Conservation (phyloP, 371 early-diverging fungal genomes). For the Phascolomyces articulosus region DNA sequence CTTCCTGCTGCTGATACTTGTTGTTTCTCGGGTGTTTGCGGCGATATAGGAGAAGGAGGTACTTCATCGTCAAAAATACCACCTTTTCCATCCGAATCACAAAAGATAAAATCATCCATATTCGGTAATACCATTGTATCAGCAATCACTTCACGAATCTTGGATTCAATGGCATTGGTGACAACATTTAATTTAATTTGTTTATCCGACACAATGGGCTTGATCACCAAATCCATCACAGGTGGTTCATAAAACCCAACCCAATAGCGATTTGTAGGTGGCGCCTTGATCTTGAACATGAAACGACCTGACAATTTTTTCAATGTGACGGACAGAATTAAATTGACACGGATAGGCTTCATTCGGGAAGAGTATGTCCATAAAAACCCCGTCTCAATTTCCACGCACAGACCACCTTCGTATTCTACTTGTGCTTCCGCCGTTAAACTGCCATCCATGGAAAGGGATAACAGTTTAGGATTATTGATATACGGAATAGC, state of each 20-base stretch:
- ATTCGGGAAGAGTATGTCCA: slow-evolving; percentile 49
- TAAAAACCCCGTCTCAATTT: slow-evolving; percentile 64
- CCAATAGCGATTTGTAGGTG: slow-evolving; percentile 89
- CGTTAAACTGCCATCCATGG: slow-evolving; percentile 69
- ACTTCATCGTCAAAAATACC: slow-evolving; percentile 61
- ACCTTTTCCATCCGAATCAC: slow-evolving; percentile 62
- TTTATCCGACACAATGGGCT: slow-evolving; percentile 85
- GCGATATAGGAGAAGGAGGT: neutral
- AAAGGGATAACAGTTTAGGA: slow-evolving; percentile 70
- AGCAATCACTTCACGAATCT: slow-evolving; percentile 80
- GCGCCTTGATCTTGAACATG: slow-evolving; percentile 78
- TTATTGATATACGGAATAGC: slow-evolving; percentile 81
- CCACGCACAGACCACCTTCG: slow-evolving; percentile 71
- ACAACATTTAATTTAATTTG: slow-evolving; percentile 78
- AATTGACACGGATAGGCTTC: slow-evolving; percentile 73
- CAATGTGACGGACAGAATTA: slow-evolving; percentile 77
- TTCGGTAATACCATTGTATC: slow-evolving; percentile 86
- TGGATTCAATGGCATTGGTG: slow-evolving; percentile 79
- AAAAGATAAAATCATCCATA: slow-evolving; percentile 89
- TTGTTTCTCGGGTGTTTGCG: neutral
- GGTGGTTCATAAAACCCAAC: slow-evolving; percentile 85
- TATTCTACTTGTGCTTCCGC: slow-evolving; percentile 80
- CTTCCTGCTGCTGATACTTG: neutral
- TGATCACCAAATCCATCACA: slow-evolving; percentile 73
- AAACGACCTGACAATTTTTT: slow-evolving; percentile 71